Evolutionary conservation across 108 stramenopile species (phyloP), one percentile per base, ranked within the genome.

Genomic region (Discostella pseudostelligera): DNA sequence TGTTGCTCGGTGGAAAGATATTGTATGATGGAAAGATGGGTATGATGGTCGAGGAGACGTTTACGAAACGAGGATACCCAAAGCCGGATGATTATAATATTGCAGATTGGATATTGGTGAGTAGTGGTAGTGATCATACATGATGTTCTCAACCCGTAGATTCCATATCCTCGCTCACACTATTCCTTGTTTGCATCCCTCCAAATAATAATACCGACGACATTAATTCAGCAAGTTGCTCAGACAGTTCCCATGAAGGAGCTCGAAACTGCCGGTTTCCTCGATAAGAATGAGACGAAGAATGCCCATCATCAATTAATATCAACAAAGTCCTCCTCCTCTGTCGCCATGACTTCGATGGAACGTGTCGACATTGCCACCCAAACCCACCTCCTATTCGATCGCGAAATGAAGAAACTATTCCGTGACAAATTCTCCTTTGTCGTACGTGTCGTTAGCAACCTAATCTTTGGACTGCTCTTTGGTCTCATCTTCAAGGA

Each of bases 71-170:
- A 13, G 50, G 50, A 46, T 72, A 87, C 19, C 84, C 87, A 5
- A 70, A 81, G 45, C 90, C 90, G 40, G 68, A 69, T 1, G 72
- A 87, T 22, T 92, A 85, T 75, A 92, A 92, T 45, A 85, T 86
- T 13, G 87, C 90, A 12, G 90, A 92, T 76, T 87, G 83, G 81
- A 87, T 88, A 39, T 85, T 92, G 84, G 32, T 32, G 32, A 32
- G 32, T 32, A n/a, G 32, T 87, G 58, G 89, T 86, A 19, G 89
- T 81, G 2, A 59, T 87, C 60, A 80, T 79, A 50, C 16, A 84
- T 84, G 64, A 72, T 82, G 4, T 29, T 76, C 20, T 46, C 71
- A 55, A 66, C 61, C 60, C 26, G 65, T 22, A 78, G 86, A 74
- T 83, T 91, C 53, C 39, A 19, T 37, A 21, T 19, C 13, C 43